These are phyloP conservation scores for Entamoeba histolytica DNA, from an alignment of 208 protist species.

Conservation along the genomic window DNA sequence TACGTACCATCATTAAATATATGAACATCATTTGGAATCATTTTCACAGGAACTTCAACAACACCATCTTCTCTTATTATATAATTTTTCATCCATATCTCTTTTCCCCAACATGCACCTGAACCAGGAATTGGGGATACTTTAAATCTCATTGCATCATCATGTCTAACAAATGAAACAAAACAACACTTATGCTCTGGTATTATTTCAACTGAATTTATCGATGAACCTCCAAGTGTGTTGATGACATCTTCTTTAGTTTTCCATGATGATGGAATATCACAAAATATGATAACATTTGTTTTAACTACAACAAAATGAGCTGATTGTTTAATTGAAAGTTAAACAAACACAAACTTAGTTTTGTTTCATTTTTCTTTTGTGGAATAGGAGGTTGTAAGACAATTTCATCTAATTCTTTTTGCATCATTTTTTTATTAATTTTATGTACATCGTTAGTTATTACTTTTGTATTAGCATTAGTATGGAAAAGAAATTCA, in stretches of 20 bases:
- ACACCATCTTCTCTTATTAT: neutral
- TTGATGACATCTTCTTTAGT: neutral
- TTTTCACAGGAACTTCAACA: neutral
- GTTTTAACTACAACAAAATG: neutral
- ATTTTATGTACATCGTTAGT: no score
- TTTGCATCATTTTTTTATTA: no score
- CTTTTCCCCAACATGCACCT: neutral
- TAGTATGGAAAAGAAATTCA: no score
- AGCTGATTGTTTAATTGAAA: no score
- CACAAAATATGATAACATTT: neutral
- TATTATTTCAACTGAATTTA: neutral
- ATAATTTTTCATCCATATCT: neutral
- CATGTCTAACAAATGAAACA: neutral
- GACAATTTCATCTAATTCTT: rapidly evolving
- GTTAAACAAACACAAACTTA: no score
- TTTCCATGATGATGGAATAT: neutral
- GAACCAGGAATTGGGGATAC: neutral
- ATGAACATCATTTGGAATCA: neutral
- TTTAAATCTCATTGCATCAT: neutral
- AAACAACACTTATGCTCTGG: neutral
- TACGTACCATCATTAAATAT: neutral
- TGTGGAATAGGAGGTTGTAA: no score
- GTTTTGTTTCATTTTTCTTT: no score
- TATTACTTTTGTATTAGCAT: no score
- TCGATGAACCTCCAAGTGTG: rapidly evolving